Evolutionary conservation across 2,329 filamentous ascomycete species (phyloP).

Genomic region (Penicillium occitanis): DNA sequence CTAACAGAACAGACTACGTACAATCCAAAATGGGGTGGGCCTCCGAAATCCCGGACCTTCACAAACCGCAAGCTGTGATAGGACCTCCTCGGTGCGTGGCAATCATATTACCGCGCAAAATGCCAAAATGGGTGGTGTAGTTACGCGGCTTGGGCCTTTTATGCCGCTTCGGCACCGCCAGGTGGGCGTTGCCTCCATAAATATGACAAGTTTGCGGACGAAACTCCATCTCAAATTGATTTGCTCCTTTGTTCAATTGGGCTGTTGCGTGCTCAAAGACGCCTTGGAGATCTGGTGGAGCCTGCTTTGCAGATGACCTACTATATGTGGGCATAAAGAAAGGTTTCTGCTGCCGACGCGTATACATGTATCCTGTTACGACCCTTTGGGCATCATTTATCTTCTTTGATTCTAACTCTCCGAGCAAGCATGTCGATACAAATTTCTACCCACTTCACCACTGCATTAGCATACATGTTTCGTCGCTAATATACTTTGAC

Average conservation of each 20-base stretch:
- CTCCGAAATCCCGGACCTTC: neutral
- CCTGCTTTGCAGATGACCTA: neutral
- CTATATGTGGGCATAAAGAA: constrained; percentile 10
- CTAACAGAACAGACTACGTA: neutral
- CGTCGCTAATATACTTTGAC: constrained; percentile 1
- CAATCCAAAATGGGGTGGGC: neutral
- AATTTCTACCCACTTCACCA: neutral
- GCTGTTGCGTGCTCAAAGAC: neutral
- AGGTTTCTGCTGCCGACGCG: constrained; percentile 2
- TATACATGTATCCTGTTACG: constrained; percentile 10
- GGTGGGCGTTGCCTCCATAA: neutral
- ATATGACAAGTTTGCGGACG: constrained; percentile 4
- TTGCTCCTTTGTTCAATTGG: neutral
- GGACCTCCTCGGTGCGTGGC: neutral
- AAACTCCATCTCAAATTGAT: neutral
- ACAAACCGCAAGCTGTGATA: neutral
- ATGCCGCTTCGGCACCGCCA: neutral
- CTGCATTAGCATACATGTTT: neutral
- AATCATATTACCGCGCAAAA: constrained; percentile 4
- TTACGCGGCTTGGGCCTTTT: neutral
- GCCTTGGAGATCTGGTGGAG: constrained; percentile 12
- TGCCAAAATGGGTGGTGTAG: neutral
- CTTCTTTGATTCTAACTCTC: neutral
- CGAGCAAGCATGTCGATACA: constrained; percentile 13
- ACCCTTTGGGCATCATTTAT: neutral